Evolutionary conservation across 2,329 filamentous ascomycete species (phyloP), one percentile per base, ranked within the genome.

Genomic region (Sclerotinia spermophila): DNA sequence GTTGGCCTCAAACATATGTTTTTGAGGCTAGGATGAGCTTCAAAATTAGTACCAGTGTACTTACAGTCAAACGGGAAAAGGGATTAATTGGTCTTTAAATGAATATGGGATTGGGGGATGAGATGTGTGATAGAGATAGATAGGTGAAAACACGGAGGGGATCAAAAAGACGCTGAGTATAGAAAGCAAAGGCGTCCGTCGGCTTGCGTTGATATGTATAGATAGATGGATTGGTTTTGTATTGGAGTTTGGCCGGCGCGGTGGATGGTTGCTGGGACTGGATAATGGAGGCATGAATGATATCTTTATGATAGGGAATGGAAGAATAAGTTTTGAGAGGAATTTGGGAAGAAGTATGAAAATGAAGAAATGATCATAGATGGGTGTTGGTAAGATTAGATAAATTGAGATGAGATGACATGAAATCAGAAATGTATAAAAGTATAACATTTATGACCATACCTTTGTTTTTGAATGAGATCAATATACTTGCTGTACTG

Each of bases 21-120:
- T 83, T 96, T 66, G 92, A 96, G 80, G 88, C 89, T 27, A 85
- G 92, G 74, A 86, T 94, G 66, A 90, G 91, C 3, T 86, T 94
- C 85, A 88, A 91, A 68, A 66, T 78, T 59, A 74, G 73, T 33
- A 79, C 77, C 1, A 73, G 73, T 30, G 60, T 76, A n/a, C 60
- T 74, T 67, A 78, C 76, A 0, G 48, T 78, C 27, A 75, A 71
- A 69, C 74, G 77, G 48, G 74, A 78, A 56, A 77, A 71, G 70
- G 71, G 68, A 56, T 69, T 77, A 21, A 72, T 75, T 72, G 75
- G 74, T 0, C 51, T 73, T 21, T 74, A 70, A 24, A 35, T 6
- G 11, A 48, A 27, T 11, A 40, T 10, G 27, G 8, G 45, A 40
- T 30, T 15, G 13, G 13, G n/a, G 10, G 24, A 21, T n/a, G 30